phyloP scores from a whole-genome alignment of 2,329 filamentous ascomycete species.

The Fusarium paranaense region DNA sequence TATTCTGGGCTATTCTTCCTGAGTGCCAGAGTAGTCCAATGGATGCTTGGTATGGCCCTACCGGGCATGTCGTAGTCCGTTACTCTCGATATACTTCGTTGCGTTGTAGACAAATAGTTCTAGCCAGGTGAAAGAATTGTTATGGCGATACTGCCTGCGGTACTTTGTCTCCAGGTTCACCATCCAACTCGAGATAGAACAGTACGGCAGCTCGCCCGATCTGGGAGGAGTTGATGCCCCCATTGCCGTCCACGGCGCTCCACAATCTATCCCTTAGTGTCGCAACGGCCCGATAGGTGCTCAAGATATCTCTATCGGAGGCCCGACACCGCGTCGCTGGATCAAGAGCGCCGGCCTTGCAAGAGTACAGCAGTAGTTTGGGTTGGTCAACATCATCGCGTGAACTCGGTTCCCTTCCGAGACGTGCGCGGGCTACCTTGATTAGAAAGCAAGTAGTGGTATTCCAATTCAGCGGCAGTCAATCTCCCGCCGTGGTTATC shows the following conservation, averaged over 20 bases:
- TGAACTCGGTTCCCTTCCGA: background rate
- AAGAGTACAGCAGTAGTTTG: constrained; percentile 4
- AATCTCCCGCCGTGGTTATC: background rate
- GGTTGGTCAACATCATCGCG: constrained; percentile 11
- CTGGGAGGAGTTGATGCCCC: background rate
- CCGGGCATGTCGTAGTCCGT: background rate
- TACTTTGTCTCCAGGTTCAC: background rate
- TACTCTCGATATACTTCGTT: background rate
- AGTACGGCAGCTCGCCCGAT: background rate
- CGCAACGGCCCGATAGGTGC: background rate
- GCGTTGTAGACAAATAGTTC: background rate
- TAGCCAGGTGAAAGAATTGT: background rate
- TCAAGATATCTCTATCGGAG: background rate
- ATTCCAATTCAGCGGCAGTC: background rate
- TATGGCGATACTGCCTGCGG: background rate
- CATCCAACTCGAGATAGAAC: background rate
- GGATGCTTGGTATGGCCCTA: background rate
- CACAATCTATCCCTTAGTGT: background rate
- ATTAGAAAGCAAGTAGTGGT: background rate
- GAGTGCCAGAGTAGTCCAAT: background rate
- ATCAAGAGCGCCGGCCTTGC: constrained; percentile 16
- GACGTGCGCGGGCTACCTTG: background rate
- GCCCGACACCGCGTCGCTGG: constrained; percentile 17
- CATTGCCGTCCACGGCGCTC: background rate
- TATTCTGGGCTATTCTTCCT: background rate